Evolutionary conservation across 495 filamentous ascomycete species (phyloP), one percentile per base, ranked within the genome.

Genomic region (Friedmanniomyces simplex): DNA sequence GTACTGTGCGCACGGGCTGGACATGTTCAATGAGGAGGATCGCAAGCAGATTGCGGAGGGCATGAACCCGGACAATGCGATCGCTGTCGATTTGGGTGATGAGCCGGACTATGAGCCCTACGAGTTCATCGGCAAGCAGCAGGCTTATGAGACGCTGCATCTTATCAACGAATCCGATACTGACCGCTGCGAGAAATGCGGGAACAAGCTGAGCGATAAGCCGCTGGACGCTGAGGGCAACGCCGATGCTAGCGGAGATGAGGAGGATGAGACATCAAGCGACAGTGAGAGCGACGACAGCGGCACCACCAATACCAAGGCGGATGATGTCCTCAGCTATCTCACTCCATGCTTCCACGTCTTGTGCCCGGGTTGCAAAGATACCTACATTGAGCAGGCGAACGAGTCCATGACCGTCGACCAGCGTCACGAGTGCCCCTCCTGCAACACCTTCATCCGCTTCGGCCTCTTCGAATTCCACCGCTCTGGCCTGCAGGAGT

Each of bases 1-100:
- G 46, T 83, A 96, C 30, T 96, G 88, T 64, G 93, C 91, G 3
- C 89, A 95, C 70, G 93, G 93, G 7, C 84, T 82, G 64, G 93
- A 96, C 55, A 78, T 97, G 26, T 78, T 98, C 1, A 84, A 82
- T 46, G 81, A 88, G 18, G 82, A 90, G 48, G 91, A 96, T 64
- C 77, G 93, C 18, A 82, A 85, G 39, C 73, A 83, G 14, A 81
- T 86, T 54, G 83, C 88, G 63, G 61, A 63, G 21, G 93, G 93
- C 11, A 72, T 91, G 66, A 89, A 82, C 46, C 78, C 79, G 8
- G 80, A 87, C 10, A 86, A 88, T 54, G 51, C 52, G 18, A 60
- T 57, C 24, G 86, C 93, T 1, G 96, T 97, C 59, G 83, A 93
- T 61, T 76, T 98, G 7, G 87, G 88, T 52, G 86, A 86, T 53